Conservation (phyloP, 768 basidiomycete species). For the Leccinum broughii region DNA sequence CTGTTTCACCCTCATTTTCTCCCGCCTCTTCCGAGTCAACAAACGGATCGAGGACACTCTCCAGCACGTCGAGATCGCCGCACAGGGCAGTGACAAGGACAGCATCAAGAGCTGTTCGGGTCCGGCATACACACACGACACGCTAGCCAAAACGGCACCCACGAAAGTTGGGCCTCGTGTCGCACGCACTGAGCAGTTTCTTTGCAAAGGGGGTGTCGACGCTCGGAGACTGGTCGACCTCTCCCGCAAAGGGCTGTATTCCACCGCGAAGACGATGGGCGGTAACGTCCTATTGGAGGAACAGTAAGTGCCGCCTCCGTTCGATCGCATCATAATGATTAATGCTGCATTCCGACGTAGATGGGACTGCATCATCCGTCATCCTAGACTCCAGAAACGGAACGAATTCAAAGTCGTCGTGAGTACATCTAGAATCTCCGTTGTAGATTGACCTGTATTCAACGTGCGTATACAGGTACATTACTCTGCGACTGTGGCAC, state of each 20-base stretch:
- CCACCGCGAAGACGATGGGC: constrained; percentile 34
- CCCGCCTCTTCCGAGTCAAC: constrained; percentile 17
- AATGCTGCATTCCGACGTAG: constrained; percentile 23
- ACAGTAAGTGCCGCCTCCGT: constrained; percentile 28
- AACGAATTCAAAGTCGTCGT: constrained; percentile 38
- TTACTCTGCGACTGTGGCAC: constrained; percentile 38
- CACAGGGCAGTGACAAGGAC: constrained; percentile 24
- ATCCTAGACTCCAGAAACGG: constrained; percentile 31
- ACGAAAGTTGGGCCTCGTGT: constrained; percentile 35
- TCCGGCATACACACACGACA: constrained; percentile 31
- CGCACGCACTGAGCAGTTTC: constrained; percentile 36
- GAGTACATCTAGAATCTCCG: constrained; percentile 9
- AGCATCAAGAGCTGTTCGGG: constrained; percentile 37
- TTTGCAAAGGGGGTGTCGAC: constrained; percentile 39
- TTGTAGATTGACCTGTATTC: constrained; percentile 10
- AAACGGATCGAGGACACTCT: constrained; percentile 22
- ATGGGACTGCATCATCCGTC: constrained; percentile 39
- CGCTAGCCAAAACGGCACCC: constrained; percentile 24
- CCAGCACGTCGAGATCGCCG: constrained; percentile 22
- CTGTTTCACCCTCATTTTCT: constrained; percentile 25
- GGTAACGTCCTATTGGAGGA: constrained; percentile 40
- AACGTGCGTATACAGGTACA: constrained; percentile 29
- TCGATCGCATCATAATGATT: constrained; percentile 19
- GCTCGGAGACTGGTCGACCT: constrained; percentile 34
- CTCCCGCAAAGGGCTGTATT: constrained; percentile 35